A percentile compares a stretch with the other conserved stretches of the same genome.
phyloP scores from a whole-genome alignment of 768 basidiomycete species.

The Russula virescens region DNA sequence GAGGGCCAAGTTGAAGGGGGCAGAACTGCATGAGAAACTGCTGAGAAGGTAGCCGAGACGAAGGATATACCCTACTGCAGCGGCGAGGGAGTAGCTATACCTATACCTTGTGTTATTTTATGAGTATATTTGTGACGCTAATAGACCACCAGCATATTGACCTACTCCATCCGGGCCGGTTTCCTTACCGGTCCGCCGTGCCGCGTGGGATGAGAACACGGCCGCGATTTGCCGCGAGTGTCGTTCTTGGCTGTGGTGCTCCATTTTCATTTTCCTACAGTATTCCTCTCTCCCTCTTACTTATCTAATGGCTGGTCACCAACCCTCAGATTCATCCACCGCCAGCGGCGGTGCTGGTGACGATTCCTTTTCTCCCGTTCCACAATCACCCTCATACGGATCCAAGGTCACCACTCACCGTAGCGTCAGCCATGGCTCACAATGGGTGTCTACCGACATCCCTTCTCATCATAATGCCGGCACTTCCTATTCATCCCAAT shows the following conservation, averaged over 20 bases:
- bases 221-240: background rate
- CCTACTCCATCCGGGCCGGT: no score
- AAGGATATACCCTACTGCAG: background rate
- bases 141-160: background rate
- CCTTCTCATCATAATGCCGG: conserved; percentile 64
- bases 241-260: background rate
- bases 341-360: background rate
- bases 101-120: conserved; percentile 9
- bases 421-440: conserved; percentile 48
- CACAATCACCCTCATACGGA: conserved; percentile 27
- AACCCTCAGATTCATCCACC: background rate
- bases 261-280: background rate
- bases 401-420: conserved; percentile 33
- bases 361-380: background rate
- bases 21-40: conserved; percentile 78
- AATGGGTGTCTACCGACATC: conserved; percentile 51
- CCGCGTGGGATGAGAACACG: no score
- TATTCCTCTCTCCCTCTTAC: background rate
- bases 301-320: conserved; percentile 10
- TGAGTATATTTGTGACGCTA: background rate
- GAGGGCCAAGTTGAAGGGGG: conserved; percentile 76
- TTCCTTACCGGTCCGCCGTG: background rate
- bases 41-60: conserved; percentile 41
- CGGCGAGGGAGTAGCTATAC: background rate
- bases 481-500: conserved; percentile 54